These are phyloP conservation scores for Leishmania martiniquensis DNA, from an alignment of 208 protist species.

Conservation along the genomic window DNA sequence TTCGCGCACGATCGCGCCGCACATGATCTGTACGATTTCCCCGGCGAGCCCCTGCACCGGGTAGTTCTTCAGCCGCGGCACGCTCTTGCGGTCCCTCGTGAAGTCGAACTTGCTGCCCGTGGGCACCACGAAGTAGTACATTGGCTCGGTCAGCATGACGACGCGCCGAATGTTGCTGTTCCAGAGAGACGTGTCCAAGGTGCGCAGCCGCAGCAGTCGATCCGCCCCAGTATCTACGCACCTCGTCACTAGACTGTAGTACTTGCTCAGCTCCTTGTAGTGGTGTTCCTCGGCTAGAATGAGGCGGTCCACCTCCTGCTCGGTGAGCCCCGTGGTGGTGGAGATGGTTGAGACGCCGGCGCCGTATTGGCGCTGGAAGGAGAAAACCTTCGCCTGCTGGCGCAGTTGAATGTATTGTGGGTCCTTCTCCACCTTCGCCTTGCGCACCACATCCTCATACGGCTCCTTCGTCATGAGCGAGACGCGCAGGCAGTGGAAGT, in stretches of 20 bases:
- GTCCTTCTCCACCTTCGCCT: constrained; percentile 84
- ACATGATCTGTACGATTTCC: constrained; percentile 93
- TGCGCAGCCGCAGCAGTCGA: constrained; percentile 74
- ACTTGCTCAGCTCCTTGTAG: constrained; percentile 81
- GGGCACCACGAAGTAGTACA: constrained; percentile 85
- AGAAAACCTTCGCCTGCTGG: constrained; percentile 93
- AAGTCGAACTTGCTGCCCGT: constrained; percentile 93
- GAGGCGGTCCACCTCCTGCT: constrained; percentile 84
- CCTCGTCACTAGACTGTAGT: constrained; percentile 82
- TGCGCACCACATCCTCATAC: constrained; percentile 87
- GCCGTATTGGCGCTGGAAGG: constrained; percentile 93
- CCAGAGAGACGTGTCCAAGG: constrained; percentile 65
- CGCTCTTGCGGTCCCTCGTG: constrained; percentile 75
- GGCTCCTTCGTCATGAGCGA: constrained; percentile 91
- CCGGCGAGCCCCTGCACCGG: constrained; percentile 89
- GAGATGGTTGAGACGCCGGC: constrained; percentile 82
- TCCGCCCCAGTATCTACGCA: constrained; percentile 81
- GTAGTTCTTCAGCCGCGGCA: constrained; percentile 92
- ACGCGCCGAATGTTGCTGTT: constrained; percentile 67
- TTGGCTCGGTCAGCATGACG: constrained; percentile 78
- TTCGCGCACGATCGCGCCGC: constrained; percentile 77
- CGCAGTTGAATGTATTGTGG: constrained; percentile 88
- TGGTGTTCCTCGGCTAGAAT: constrained; percentile 88
- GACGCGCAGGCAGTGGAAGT: constrained; percentile 91
- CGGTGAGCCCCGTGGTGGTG: constrained; percentile 85